These are phyloP conservation scores for Rhytidiadelphus loreus DNA, from an alignment of 225 moss, liverwort and hornwort species.

Conservation along the genomic window DNA sequence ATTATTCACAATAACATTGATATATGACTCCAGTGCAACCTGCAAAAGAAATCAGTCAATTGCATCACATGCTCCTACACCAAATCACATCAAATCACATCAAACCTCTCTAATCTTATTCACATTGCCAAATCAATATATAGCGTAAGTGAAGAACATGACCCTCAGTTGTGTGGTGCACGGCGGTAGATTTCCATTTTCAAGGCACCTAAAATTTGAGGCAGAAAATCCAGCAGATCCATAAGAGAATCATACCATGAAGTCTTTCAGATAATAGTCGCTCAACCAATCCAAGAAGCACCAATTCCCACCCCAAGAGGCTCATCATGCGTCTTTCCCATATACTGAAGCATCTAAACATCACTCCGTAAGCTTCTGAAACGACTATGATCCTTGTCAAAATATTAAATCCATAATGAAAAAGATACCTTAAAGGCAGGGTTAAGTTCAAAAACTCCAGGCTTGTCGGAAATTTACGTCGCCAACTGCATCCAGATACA, in stretches of 20 bases:
- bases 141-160: background rate
- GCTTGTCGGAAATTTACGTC: background rate
- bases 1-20: background rate
- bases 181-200: background rate
- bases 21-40: background rate
- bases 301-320: constrained; percentile 66
- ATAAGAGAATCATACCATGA: background rate
- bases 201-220: background rate
- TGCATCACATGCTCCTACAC: background rate
- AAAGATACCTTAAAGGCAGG: background rate
- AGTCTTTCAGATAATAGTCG: constrained; percentile 28
- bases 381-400: background rate
- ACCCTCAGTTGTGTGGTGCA: background rate
- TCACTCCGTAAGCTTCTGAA: background rate
- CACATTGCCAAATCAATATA: background rate
- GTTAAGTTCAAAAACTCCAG: background rate
- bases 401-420: background rate
- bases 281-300: constrained; percentile 74
- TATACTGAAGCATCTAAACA: constrained; percentile 44
- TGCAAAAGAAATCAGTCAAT: background rate
- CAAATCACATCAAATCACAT: background rate
- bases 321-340: constrained; percentile 90
- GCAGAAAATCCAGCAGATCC: background rate
- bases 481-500: background rate
- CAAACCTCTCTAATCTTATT: background rate